phyloP scores from a whole-genome alignment of 1,284 basidiomycete species.

The Mycena sp. region DNA sequence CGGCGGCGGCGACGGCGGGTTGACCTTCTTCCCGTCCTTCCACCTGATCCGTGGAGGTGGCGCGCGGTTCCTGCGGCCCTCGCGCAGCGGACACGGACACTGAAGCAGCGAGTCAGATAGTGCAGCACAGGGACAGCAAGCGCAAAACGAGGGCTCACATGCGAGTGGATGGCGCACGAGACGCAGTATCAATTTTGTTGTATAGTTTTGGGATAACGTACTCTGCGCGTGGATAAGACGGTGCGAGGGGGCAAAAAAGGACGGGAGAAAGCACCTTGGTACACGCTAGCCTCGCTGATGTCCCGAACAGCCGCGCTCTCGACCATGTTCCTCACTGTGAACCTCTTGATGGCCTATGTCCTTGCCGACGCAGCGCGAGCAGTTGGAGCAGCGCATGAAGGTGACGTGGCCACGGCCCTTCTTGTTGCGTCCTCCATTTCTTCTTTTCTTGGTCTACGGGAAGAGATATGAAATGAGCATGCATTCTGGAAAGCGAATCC shows the following conservation, averaged over 20 bases:
- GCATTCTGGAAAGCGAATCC: neutral
- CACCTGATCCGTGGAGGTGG: slow-evolving; percentile 96
- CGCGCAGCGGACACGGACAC: slow-evolving; percentile 96
- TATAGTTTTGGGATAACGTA: slow-evolving; percentile 98
- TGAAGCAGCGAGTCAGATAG: slow-evolving; percentile 39
- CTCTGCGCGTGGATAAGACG: slow-evolving; percentile 61
- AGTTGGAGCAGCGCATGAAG: slow-evolving; percentile 98
- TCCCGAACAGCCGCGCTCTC: slow-evolving; percentile 98
- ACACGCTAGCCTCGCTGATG: slow-evolving; percentile 96
- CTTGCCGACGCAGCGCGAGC: slow-evolving; percentile 93
- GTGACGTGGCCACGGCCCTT: slow-evolving; percentile 96
- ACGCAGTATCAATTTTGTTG: slow-evolving; percentile 99
- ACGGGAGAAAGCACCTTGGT: slow-evolving; percentile 73
- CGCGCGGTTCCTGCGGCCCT: slow-evolving; percentile 94
- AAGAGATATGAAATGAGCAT: neutral
- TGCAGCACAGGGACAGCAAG: neutral
- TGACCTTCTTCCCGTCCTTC: slow-evolving; percentile 98
- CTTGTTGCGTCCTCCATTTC: slow-evolving; percentile 98
- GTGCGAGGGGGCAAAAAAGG: slow-evolving; percentile 4
- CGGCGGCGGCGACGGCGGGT: slow-evolving; percentile 83
- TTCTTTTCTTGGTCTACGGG: slow-evolving; percentile 95
- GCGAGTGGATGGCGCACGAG: slow-evolving; percentile 99
- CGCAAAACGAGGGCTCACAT: slow-evolving; percentile 56
- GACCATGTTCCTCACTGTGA: slow-evolving; percentile 99
- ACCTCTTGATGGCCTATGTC: slow-evolving; percentile 99